phyloP scores from a whole-genome alignment of 164 flowering plant genomes.

The Chimonanthus praecox region DNA sequence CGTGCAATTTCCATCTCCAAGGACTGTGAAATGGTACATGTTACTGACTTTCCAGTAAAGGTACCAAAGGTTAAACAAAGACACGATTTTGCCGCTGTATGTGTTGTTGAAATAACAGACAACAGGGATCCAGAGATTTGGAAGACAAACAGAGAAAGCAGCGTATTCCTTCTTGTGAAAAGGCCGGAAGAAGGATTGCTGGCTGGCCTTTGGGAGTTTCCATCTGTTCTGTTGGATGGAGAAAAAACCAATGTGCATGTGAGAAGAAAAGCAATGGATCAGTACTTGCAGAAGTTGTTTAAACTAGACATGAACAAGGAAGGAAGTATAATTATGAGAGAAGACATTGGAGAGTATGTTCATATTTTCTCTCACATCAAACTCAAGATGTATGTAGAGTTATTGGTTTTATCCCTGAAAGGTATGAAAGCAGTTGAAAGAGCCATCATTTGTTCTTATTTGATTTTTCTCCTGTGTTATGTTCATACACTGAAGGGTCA shows the following conservation, averaged over 20 bases:
- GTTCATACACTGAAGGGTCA: background rate
- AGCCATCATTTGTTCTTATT: background rate
- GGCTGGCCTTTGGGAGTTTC: slow-evolving; percentile 99
- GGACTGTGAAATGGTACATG: slow-evolving; percentile 26
- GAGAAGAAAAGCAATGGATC: slow-evolving; percentile 60
- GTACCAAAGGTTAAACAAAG: slow-evolving; percentile 65
- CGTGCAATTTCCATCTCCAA: slow-evolving; percentile 47
- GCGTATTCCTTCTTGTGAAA: slow-evolving; percentile 57
- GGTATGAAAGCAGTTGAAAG: slow-evolving; percentile 30
- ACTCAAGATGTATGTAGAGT: slow-evolving; percentile 69
- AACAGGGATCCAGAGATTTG: slow-evolving; percentile 9
- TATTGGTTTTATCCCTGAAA: slow-evolving; percentile 46
- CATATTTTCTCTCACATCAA: slow-evolving; percentile 88
- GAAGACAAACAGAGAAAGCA: slow-evolving; percentile 21
- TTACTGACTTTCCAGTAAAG: slow-evolving; percentile 81
- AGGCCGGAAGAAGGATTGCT: slow-evolving; percentile 89
- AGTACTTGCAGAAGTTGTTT: slow-evolving; percentile 49
- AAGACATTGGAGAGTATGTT: slow-evolving; percentile 75
- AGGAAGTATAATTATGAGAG: slow-evolving; percentile 41
- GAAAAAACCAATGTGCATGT: slow-evolving; percentile 30
- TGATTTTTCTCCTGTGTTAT: background rate
- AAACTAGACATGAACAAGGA: slow-evolving; percentile 37
- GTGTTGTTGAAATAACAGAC: slow-evolving; percentile 69
- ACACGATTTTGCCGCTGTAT: slow-evolving; percentile 69
- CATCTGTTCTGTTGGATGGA: slow-evolving; percentile 58